Percentiles rank a stretch among this genome's conserved stretches.
These are phyloP conservation scores for Spinacia oleracea DNA, from an alignment of 179 eudicot genomes.

Conservation along the genomic window DNA sequence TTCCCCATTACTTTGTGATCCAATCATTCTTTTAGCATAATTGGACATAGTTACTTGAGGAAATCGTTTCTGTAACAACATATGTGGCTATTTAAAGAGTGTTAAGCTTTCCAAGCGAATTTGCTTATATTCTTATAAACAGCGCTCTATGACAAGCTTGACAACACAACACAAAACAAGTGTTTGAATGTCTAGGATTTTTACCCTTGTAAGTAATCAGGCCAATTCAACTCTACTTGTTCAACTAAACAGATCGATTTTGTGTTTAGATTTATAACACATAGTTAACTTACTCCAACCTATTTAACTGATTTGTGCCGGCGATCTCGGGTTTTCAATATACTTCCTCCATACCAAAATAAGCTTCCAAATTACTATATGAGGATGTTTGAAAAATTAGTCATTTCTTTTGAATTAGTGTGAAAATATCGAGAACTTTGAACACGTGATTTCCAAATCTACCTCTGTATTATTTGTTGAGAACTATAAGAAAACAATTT, in stretches of 20 bases:
- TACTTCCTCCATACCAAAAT: no score
- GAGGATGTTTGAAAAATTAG: no score
- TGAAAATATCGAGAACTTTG: no score
- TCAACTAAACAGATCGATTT: not conserved
- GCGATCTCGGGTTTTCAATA: no score
- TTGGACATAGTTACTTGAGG: not conserved
- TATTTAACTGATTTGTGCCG: not conserved
- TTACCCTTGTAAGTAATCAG: not conserved
- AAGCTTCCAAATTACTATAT: not conserved
- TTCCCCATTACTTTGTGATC: not conserved
- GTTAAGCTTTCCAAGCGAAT: not conserved
- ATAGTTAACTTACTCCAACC: not conserved
- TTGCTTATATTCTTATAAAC: not conserved
- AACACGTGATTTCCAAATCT: no score
- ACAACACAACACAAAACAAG: not conserved
- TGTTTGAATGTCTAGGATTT: not conserved
- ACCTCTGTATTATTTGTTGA: not conserved
- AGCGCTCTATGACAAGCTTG: not conserved
- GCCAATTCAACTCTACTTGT: not conserved
- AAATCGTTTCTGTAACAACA: not conserved
- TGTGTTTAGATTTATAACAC: not conserved
- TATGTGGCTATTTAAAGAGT: not conserved
- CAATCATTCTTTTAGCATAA: not conserved
- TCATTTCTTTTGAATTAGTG: no score
- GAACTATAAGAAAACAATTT: no score